Evolutionary conservation across 176 grass and related monocot species (phyloP), one percentile per base, ranked within the genome.

Genomic region (Oryza coarctata): DNA sequence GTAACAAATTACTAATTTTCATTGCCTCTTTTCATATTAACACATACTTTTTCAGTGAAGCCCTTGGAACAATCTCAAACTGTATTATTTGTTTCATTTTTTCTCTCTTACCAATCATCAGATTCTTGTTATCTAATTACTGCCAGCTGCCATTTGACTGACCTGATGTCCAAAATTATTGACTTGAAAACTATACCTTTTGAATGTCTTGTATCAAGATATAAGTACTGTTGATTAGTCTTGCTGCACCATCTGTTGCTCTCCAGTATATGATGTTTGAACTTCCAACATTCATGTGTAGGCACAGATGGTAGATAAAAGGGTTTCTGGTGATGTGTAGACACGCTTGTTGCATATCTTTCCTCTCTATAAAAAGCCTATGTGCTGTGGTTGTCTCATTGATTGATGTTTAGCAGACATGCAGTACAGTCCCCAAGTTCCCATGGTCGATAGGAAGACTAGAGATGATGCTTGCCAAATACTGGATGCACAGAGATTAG

Each of bases 401-500:
- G 28, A 38, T 39, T 39, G 47, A 31, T 73, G 12, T 28, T 39
- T 68, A 8, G 20, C 14, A 41, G 12, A 12, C n/a, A 75, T 86
- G 69, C 18, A 25, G 3, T n/a, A 12, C 26, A 68, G 18, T 62
- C 44, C 26, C 10, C 14, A 64, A 22, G 8, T 35, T 65, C 9
- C 5, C 36, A 35, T 29, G 49, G 57, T 41, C 13, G 3, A 71
- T 38, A 28, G 29, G 67, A 72, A 57, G 18, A 68, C 32, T 47
- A 60, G 18, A 68, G 39, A 29, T 84, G 39, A 29, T 84, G 9
- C n/a, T 76, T 12, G 65, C 17, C 22, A 58, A 76, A 76, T 84
- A 26, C 11, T 73, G 35, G 38, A 63, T 44, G 68, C 68, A 63
- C 57, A 57, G 18, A 50, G 18, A 41, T 63, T 30, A 22, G 1